Evolutionary conservation across 257 asterid genomes (phyloP).

Genomic region (Plantago major): DNA sequence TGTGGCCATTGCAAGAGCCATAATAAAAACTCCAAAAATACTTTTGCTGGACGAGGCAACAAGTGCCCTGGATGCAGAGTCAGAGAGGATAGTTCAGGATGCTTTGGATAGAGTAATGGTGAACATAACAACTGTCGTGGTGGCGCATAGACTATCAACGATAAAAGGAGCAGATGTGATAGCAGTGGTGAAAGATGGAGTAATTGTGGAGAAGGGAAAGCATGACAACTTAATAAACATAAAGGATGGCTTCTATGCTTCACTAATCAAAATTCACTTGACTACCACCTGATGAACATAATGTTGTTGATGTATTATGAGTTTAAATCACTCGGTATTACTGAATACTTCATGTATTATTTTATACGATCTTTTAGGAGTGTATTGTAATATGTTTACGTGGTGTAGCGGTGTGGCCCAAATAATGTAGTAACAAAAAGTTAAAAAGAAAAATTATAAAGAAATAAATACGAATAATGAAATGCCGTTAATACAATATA

Average conservation of each 20-base stretch:
- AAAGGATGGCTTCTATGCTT: constrained; percentile 59
- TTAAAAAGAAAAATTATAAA: too few species aligned
- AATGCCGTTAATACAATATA: too few species aligned
- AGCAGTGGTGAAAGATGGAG: constrained; percentile 71
- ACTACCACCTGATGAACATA: too few species aligned
- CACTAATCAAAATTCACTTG: too few species aligned
- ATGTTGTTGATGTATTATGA: too few species aligned
- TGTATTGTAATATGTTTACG: too few species aligned
- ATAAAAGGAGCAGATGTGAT: constrained; percentile 67
- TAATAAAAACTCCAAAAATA: constrained; percentile 64
- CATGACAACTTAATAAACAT: constrained; percentile 60
- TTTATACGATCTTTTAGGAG: too few species aligned
- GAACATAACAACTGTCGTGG: constrained; percentile 64
- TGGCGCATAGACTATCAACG: constrained; percentile 78
- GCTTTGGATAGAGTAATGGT: constrained; percentile 72
- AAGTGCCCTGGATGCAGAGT: constrained; percentile 77
- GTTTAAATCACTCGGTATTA: too few species aligned
- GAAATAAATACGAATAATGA: too few species aligned
- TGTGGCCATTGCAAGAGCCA: constrained; percentile 83
- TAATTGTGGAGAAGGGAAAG: constrained; percentile 68
- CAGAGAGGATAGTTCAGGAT: constrained; percentile 76
- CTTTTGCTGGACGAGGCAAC: constrained; percentile 80
- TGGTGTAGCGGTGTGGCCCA: too few species aligned
- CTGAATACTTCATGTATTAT: too few species aligned
- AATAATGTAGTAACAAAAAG: too few species aligned